phyloP scores from a whole-genome alignment of 306 rosid genomes.

The Myrica gale region DNA sequence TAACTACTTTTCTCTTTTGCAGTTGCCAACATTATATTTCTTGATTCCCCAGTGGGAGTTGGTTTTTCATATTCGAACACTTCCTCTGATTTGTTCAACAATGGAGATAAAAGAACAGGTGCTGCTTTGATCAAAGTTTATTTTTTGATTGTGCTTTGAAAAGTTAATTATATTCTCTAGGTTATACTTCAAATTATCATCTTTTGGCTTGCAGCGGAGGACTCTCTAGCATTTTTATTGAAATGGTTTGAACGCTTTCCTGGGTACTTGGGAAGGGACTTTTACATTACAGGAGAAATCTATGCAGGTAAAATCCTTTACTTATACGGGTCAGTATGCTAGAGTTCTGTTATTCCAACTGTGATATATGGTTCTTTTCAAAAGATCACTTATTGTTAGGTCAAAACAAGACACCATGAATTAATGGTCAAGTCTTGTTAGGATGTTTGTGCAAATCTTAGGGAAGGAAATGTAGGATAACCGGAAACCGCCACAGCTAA shows the following conservation, averaged over 20 bases:
- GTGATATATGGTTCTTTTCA: not conserved
- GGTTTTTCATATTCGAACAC: slow-evolving; percentile 88
- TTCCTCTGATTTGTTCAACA: slow-evolving; percentile 53
- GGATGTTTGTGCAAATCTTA: too few species aligned
- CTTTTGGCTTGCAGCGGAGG: too few species aligned
- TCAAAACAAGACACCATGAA: not conserved
- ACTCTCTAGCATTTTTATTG: slow-evolving; percentile 58
- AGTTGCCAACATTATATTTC: too few species aligned
- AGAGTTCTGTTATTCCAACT: not conserved
- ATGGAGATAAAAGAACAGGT: slow-evolving; percentile 85
- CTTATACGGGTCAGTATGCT: not conserved
- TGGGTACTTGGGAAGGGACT: slow-evolving; percentile 62
- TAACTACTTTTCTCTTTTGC: too few species aligned
- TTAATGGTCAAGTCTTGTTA: not conserved
- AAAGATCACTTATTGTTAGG: not conserved
- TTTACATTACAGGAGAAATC: slow-evolving; percentile 81
- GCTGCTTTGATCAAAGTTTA: slow-evolving; percentile 10
- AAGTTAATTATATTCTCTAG: not conserved
- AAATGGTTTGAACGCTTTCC: slow-evolving; percentile 88
- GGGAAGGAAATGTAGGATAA: too few species aligned
- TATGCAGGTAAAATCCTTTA: slow-evolving; percentile 62
- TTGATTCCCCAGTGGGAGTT: too few species aligned
- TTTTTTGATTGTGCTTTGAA: slow-evolving; percentile 14
- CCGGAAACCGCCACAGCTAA: too few species aligned
- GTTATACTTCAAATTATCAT: too few species aligned